Conservation (phyloP, 306 rosid genomes). For the Vicia sativa region DNA sequence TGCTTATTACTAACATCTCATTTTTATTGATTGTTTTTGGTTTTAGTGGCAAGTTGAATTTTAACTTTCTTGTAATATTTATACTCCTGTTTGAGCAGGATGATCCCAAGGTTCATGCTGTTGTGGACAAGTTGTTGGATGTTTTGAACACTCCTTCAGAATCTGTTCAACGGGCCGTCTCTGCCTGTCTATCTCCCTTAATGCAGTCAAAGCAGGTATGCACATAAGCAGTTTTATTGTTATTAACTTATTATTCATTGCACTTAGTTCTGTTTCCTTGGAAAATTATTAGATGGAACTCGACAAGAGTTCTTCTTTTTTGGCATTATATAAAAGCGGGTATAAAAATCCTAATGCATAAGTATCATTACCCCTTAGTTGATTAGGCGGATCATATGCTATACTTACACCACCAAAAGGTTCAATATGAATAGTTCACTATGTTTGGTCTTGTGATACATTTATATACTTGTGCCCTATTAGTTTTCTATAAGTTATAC, state of each 20-base stretch:
- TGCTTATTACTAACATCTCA: background rate
- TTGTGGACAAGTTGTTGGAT: conserved; percentile 92
- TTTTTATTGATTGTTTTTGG: conserved; percentile 3
- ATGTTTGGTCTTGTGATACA: background rate
- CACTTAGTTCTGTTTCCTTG: conserved; percentile 20
- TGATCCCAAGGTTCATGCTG: conserved; percentile 90
- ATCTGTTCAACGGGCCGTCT: conserved; percentile 98
- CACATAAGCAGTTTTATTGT: conserved; percentile 18
- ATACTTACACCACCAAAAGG: background rate
- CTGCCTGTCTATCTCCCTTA: conserved; percentile 87
- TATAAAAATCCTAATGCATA: background rate
- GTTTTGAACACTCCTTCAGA: conserved; percentile 95
- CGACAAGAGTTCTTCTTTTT: background rate
- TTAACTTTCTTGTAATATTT: conserved; percentile 5
- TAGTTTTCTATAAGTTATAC: conserved; percentile 22
- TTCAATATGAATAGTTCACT: background rate
- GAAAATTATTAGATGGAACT: conserved; percentile 23
- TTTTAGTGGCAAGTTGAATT: conserved; percentile 1
- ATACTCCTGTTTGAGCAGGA: conserved; percentile 57
- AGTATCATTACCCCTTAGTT: conserved; percentile 8
- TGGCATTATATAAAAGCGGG: background rate
- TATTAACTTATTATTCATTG: conserved; percentile 18
- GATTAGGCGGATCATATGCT: conserved; percentile 1
- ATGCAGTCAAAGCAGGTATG: conserved; percentile 93
- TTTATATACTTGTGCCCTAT: background rate